These are phyloP conservation scores for Phytophthora ohioensis DNA, from an alignment of 352 stramenopile species.

Conservation along the genomic window DNA sequence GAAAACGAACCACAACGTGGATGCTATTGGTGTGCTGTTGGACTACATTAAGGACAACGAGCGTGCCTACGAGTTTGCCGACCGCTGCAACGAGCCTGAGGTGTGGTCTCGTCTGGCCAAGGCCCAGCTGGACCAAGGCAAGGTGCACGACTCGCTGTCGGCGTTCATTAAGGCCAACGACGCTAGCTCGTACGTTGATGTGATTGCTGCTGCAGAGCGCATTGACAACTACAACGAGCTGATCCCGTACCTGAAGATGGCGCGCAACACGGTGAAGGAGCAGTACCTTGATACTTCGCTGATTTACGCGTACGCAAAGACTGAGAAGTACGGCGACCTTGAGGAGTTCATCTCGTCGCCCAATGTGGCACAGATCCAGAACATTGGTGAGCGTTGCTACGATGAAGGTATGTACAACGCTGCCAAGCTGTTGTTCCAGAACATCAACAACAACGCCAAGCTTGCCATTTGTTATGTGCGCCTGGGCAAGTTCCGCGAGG, in stretches of 20 bases:
- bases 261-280: slow-evolving; percentile 98
- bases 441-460: slow-evolving; percentile 99
- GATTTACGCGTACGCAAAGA: slow-evolving; percentile 99
- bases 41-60: slow-evolving; percentile 99
- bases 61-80: slow-evolving; percentile 98
- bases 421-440: slow-evolving; percentile 99
- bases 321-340: slow-evolving; percentile 98
- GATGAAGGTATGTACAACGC: slow-evolving; percentile 99
- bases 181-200: slow-evolving; percentile 96
- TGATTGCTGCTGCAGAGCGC: slow-evolving; percentile 97
- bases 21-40: slow-evolving; percentile 93
- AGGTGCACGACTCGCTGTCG: slow-evolving; percentile 97
- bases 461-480: slow-evolving; percentile 99
- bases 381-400: slow-evolving; percentile 98
- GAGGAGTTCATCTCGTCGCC: slow-evolving; percentile 99
- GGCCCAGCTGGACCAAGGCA: slow-evolving; percentile 96
- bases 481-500: slow-evolving; percentile 99
- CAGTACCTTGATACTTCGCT: slow-evolving; percentile 99
- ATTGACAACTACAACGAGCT: slow-evolving; percentile 97
- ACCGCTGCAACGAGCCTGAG: slow-evolving; percentile 97
- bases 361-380: slow-evolving; percentile 99
- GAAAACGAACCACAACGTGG: slow-evolving; percentile 98
- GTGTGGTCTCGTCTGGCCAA: slow-evolving; percentile 99
- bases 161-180: slow-evolving; percentile 99
- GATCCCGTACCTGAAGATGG: slow-evolving; percentile 99